Conservation (phyloP, 75 land plant species). For the Cunninghamia lanceolata region DNA sequence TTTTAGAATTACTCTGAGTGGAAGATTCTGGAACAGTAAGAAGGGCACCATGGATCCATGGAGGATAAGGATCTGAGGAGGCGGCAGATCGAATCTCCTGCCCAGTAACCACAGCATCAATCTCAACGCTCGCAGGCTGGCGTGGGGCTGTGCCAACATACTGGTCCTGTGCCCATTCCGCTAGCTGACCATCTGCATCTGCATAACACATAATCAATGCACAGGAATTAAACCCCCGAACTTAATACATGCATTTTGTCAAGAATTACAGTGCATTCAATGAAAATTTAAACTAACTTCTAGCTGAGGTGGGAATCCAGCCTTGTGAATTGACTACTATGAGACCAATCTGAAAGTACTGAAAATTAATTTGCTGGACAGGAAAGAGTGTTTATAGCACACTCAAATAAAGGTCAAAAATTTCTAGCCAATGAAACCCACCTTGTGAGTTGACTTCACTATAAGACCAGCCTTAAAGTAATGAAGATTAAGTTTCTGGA, state of each 20-base stretch:
- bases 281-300: not conserved
- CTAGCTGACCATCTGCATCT: slow-evolving; percentile 9
- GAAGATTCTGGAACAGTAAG: slow-evolving; percentile 24
- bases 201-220: not conserved
- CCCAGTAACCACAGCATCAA: slow-evolving; percentile 22
- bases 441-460: too few relatives aligned
- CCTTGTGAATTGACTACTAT: too few relatives aligned
- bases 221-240: not conserved
- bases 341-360: too few relatives aligned
- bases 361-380: too few relatives aligned
- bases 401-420: too few relatives aligned
- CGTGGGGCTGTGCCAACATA: slow-evolving; percentile 14
- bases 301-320: not conserved
- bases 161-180: slow-evolving; percentile 17
- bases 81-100: slow-evolving; percentile 40
- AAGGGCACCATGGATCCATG: slow-evolving; percentile 42
- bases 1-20: not conserved
- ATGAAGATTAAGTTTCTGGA: too few relatives aligned
- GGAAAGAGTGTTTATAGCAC: too few relatives aligned
- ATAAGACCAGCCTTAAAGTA: too few relatives aligned
- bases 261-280: not conserved
- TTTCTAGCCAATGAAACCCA: too few relatives aligned
- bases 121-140: slow-evolving; percentile 14
- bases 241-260: not conserved
- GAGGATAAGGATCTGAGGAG: slow-evolving; percentile 38